Percentiles rank a stretch among this genome's conserved stretches.
These are phyloP conservation scores for Boletus coccyginus DNA, from an alignment of 768 basidiomycete genomes.

Conservation along the genomic window DNA sequence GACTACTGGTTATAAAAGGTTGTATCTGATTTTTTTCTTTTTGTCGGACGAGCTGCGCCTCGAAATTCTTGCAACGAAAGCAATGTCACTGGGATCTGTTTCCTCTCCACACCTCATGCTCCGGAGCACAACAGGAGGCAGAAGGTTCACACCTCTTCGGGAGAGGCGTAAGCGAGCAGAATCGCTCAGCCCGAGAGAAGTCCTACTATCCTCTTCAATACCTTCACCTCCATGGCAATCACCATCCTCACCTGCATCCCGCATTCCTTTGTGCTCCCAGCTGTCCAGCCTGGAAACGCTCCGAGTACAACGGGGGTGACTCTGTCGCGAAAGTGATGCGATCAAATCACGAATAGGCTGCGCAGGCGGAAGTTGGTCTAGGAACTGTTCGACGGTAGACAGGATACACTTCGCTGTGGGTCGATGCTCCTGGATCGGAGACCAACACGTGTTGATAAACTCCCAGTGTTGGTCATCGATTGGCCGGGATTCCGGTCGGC, in stretches of 20 bases:
- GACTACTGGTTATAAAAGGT: too few species aligned
- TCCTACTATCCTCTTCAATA: not conserved
- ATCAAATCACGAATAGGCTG: not conserved
- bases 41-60: too few species aligned
- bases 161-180: not conserved
- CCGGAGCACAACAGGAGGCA: too few species aligned
- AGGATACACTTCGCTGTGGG: not conserved
- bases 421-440: not conserved
- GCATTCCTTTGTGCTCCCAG: not conserved
- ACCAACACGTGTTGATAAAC: conserved; percentile 7
- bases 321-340: not conserved
- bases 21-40: too few species aligned
- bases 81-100: too few species aligned
- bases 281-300: too few species aligned
- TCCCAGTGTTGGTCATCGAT: conserved; percentile 1
- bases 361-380: not conserved
- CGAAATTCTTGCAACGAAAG: too few species aligned
- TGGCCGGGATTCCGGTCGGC: not conserved
- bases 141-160: too few species aligned
- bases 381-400: not conserved
- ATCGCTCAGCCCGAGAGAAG: not conserved
- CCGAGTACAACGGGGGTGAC: too few species aligned
- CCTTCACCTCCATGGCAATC: not conserved
- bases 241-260: not conserved
- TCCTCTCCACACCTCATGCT: too few species aligned